Base-by-base conservation (phyloP, 805 yeast genomes). In the Kluyveromyces dobzhanskii region DNA sequence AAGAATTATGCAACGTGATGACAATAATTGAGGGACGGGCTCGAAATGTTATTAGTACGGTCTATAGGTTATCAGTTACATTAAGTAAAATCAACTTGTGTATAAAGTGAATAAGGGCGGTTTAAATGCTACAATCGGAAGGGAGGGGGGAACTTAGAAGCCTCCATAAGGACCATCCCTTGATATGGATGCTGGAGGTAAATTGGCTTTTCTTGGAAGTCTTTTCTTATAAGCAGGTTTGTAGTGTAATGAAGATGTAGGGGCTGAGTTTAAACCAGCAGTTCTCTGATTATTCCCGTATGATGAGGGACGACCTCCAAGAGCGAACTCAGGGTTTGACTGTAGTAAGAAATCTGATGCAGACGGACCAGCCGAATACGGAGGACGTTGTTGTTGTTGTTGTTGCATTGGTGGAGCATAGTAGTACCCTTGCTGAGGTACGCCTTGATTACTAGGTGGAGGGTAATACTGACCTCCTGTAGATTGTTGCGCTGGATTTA, bases 251-350 rank as follows among this genome's bases (percentile, higher is more conserved):
- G 32, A 30, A 17, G 47, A 29, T 10, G 48, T 48, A 13, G 48
- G 37, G 11, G 50, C 35, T 16, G 38, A 11, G 12, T 29, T 26
- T 42, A 30, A n/a, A 6, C 41, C 43, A 11, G 39, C 34, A 17
- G 35, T 31, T 29, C 17, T 39, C 34, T 23, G 14, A 16, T 4
- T 30, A 37, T 30, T 36, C 7, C 30, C 30, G 16, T 12, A 27
- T n/a, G 30, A 27, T n/a, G 30, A 7, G 5, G 44, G 44, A 9
- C 47, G 30, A n/a, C 55, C 48, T 14, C 39, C 30, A 14, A 42
- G 23, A 27, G 37, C 30, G 26, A 74, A 72, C 46, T 73, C 76
- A 18, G 78, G 78, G 46, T 71, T 74, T 38, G 65, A 64, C 30
- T 66, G 62, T 39, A 75, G 53, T 42, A 72, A 49, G 35, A 64